Evolutionary conservation across 2,329 filamentous ascomycete genomes (phyloP).

Genomic region (Mycosphaerella sp.): DNA sequence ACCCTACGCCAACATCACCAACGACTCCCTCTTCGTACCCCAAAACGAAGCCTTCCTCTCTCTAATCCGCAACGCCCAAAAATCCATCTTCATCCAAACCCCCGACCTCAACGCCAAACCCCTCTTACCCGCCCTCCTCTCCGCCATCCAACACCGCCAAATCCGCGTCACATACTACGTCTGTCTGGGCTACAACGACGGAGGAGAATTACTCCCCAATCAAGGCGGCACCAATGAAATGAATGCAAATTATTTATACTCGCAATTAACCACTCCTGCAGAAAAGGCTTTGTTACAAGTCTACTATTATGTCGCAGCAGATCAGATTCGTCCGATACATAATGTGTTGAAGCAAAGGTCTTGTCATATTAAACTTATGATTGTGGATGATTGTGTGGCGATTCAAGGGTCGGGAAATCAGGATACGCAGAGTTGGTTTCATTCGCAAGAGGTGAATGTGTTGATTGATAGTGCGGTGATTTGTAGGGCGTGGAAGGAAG

Average conservation of each 20-base stretch:
- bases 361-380: slow-evolving; percentile 73
- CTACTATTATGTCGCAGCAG: slow-evolving; percentile 67
- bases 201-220: slow-evolving; percentile 66
- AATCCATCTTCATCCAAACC: slow-evolving; percentile 67
- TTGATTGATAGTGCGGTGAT: slow-evolving; percentile 61
- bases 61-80: slow-evolving; percentile 57
- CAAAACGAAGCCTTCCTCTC: slow-evolving; percentile 73
- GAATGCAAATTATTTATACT: slow-evolving; percentile 55
- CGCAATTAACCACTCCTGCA: slow-evolving; percentile 40
- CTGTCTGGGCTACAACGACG: slow-evolving; percentile 73
- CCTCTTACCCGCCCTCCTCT: slow-evolving; percentile 56
- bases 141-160: slow-evolving; percentile 57
- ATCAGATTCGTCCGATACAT: slow-evolving; percentile 61
- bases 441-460: slow-evolving; percentile 70
- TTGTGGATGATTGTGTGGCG: slow-evolving; percentile 61
- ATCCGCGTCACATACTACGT: slow-evolving; percentile 64
- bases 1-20: slow-evolving; percentile 59
- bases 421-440: slow-evolving; percentile 74
- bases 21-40: slow-evolving; percentile 56
- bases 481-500: slow-evolving; percentile 40
- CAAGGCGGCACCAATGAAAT: slow-evolving; percentile 73
- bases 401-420: slow-evolving; percentile 73
- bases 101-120: slow-evolving; percentile 69
- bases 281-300: slow-evolving; percentile 44
- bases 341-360: slow-evolving; percentile 59